Conservation (phyloP, 2,329 filamentous ascomycete genomes). For the Fusarium marasasianum region DNA sequence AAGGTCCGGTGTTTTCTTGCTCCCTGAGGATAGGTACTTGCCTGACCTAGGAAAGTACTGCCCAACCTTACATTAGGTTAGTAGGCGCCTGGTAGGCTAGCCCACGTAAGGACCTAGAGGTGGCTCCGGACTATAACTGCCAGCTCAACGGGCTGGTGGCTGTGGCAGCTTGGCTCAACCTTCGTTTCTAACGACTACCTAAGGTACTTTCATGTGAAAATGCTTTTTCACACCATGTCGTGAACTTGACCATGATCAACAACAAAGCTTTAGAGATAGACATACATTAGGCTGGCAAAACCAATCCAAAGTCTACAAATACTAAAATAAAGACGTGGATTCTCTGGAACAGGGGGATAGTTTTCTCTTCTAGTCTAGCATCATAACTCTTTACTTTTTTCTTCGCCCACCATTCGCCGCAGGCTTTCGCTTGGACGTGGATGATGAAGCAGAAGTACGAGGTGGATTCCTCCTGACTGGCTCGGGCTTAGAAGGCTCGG, state of each 20-base stretch:
- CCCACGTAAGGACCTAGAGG: too few relatives aligned
- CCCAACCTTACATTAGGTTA: background rate
- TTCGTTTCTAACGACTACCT: background rate
- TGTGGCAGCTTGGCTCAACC: slow-evolving; percentile 23
- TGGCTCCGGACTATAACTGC: background rate
- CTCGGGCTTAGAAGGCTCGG: slow-evolving; percentile 41
- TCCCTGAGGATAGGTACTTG: background rate
- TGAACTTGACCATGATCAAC: background rate
- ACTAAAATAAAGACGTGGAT: slow-evolving; percentile 10
- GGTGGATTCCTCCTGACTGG: slow-evolving; percentile 52
- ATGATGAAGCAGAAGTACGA: slow-evolving; percentile 40
- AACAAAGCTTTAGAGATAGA: background rate
- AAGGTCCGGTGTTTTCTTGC: too few relatives aligned
- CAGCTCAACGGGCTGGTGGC: slow-evolving; percentile 16
- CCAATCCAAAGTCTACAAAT: slow-evolving; percentile 27
- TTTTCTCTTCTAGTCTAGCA: slow-evolving; percentile 14
- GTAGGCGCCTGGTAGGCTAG: too few relatives aligned
- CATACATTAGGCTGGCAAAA: slow-evolving; percentile 10
- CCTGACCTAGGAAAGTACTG: background rate
- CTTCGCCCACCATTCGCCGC: slow-evolving; percentile 45
- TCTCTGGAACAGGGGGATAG: slow-evolving; percentile 4
- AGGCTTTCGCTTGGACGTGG: slow-evolving; percentile 54
- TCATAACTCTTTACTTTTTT: slow-evolving; percentile 45
- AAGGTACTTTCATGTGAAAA: slow-evolving; percentile 24
- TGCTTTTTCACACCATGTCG: background rate